These are phyloP conservation scores for Xylariaceae sp. DNA, from an alignment of 2,329 filamentous ascomycete species.

Conservation along the genomic window DNA sequence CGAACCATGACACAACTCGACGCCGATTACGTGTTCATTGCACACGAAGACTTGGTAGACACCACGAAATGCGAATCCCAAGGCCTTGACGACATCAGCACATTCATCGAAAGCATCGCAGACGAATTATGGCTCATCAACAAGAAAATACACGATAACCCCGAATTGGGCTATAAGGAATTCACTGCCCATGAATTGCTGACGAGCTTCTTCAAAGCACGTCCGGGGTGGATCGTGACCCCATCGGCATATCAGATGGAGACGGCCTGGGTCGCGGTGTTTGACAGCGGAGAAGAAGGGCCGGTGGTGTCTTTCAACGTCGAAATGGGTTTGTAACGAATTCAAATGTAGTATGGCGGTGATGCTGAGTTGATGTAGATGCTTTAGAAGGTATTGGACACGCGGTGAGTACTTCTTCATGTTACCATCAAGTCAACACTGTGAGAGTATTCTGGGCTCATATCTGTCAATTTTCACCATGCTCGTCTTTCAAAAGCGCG, in stretches of 20 bases:
- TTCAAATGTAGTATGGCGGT: neutral
- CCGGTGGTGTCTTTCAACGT: slow-evolving; percentile 45
- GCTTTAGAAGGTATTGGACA: slow-evolving; percentile 49
- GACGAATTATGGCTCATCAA: slow-evolving; percentile 42
- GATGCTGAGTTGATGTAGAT: slow-evolving; percentile 32
- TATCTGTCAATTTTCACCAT: no score
- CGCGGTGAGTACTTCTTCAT: slow-evolving; percentile 23
- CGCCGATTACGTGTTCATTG: slow-evolving; percentile 27
- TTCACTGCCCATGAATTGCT: slow-evolving; percentile 47
- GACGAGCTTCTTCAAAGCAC: slow-evolving; percentile 42
- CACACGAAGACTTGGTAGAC: slow-evolving; percentile 20
- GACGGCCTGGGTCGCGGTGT: slow-evolving; percentile 51
- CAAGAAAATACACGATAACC: slow-evolving; percentile 49
- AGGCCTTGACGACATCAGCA: slow-evolving; percentile 34
- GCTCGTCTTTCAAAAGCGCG: no score
- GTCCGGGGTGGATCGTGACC: slow-evolving; percentile 46
- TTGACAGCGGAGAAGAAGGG: slow-evolving; percentile 41
- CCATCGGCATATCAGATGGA: slow-evolving; percentile 47
- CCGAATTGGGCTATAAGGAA: slow-evolving; percentile 46
- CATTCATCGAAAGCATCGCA: slow-evolving; percentile 36
- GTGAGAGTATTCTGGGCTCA: no score
- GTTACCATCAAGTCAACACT: no score
- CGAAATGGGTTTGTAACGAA: slow-evolving; percentile 37
- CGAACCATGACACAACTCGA: slow-evolving; percentile 19
- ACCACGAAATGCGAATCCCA: slow-evolving; percentile 11